Conservation (phyloP, 2,329 filamentous ascomycete genomes). For the Fusarium sublunatum region DNA sequence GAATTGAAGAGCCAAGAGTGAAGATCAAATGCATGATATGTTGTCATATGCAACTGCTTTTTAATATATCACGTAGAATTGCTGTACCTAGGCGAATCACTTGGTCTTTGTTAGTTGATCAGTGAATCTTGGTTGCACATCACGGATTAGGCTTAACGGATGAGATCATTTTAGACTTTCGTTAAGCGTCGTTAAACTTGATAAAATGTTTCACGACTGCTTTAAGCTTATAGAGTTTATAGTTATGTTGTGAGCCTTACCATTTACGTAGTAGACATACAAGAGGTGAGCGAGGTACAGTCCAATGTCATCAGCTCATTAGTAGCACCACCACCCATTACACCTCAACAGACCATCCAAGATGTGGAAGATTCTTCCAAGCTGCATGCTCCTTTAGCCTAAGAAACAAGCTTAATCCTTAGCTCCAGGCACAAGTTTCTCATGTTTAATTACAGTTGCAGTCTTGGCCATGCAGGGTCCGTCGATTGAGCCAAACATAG, state of each 20-base stretch:
- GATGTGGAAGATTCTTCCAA: no score
- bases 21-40: no score
- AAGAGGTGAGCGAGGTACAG: no score
- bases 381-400: background rate
- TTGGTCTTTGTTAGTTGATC: no score
- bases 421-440: background rate
- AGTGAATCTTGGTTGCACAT: background rate
- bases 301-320: no score
- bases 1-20: background rate
- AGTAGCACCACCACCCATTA: no score
- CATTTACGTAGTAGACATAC: no score
- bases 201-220: background rate
- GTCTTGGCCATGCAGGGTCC: constrained; percentile 3
- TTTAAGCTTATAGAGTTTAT: no score
- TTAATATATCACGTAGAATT: background rate
- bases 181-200: background rate
- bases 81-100: background rate
- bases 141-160: background rate
- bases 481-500: background rate
- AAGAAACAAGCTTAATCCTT: constrained; percentile 14
- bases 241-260: background rate
- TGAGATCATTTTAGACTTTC: background rate
- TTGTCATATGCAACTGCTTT: no score
- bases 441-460: background rate
- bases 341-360: no score